These are phyloP conservation scores for Apocynum venetum DNA, from an alignment of 257 asterid species.

Conservation along the genomic window DNA sequence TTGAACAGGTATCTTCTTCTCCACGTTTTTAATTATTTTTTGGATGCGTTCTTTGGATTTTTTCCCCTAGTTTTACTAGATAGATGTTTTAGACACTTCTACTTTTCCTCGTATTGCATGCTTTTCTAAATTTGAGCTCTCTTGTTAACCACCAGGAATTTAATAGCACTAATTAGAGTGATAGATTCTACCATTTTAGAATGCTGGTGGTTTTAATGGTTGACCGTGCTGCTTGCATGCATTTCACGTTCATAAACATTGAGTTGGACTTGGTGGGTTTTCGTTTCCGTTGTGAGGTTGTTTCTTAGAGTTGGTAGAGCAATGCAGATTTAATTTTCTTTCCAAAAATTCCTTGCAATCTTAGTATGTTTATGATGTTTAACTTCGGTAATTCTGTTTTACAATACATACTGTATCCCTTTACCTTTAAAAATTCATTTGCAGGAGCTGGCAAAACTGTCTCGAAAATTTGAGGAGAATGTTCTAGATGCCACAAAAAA, in stretches of 20 bases:
- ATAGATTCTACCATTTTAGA: neutral
- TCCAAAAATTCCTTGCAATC: neutral
- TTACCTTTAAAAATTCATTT: constrained; percentile 15
- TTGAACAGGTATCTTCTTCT: constrained; percentile 64
- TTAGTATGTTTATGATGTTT: neutral
- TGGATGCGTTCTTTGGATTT: neutral
- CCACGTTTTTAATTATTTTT: neutral
- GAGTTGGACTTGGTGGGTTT: neutral
- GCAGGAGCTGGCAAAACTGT: constrained; percentile 85
- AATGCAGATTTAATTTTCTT: neutral
- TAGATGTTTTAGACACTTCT: neutral
- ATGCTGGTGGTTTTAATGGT: neutral
- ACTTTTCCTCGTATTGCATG: neutral
- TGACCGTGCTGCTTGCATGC: neutral
- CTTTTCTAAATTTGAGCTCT: neutral
- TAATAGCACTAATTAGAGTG: neutral
- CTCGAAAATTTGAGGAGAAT: constrained; percentile 87
- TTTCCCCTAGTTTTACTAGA: neutral
- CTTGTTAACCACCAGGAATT: neutral
- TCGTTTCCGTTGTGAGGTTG: neutral
- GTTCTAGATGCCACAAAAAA: constrained; percentile 95
- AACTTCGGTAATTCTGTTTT: neutral
- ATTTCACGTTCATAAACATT: neutral
- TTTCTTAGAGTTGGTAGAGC: neutral
- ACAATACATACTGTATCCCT: neutral